phyloP scores from a whole-genome alignment of 2,329 filamentous ascomycete species.

The Botrytis tulipae region DNA sequence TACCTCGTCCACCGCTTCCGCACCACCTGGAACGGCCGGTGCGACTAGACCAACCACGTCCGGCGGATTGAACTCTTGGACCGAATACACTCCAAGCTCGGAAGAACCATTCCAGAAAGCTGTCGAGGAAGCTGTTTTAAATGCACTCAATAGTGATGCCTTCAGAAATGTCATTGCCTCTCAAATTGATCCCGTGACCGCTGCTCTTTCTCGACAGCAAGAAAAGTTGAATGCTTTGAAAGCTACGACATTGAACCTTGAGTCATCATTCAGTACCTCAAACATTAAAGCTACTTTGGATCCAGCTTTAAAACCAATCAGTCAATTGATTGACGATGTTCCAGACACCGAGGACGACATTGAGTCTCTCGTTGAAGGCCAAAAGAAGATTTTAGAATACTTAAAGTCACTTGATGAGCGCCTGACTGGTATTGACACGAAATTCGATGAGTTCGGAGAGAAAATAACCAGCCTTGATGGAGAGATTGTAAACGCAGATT shows the following conservation, averaged over 20 bases:
- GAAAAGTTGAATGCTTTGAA: constrained; percentile 31
- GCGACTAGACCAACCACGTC: constrained; percentile 24
- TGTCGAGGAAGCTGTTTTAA: constrained; percentile 27
- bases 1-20: constrained; percentile 21
- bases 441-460: constrained; percentile 25
- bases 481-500: constrained; percentile 26
- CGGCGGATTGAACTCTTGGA: constrained; percentile 18
- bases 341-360: constrained; percentile 27
- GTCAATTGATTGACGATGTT: constrained; percentile 22
- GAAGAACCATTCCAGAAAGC: constrained; percentile 26
- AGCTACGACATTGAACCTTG: constrained; percentile 28
- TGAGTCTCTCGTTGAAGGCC: constrained; percentile 21
- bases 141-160: constrained; percentile 28
- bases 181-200: constrained; percentile 27
- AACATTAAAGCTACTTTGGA: constrained; percentile 24
- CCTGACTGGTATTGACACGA: constrained; percentile 21
- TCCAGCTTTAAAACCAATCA: constrained; percentile 24
- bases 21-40: constrained; percentile 14
- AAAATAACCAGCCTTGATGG: constrained; percentile 26
- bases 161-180: constrained; percentile 30
- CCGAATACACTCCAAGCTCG: constrained; percentile 20
- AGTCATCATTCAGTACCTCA: constrained; percentile 26
- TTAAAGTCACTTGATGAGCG: constrained; percentile 24
- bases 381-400: constrained; percentile 22
- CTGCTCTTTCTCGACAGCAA: constrained; percentile 25